Conservation (phyloP, 2,329 filamentous ascomycete genomes). For the Diaporthe citri region DNA sequence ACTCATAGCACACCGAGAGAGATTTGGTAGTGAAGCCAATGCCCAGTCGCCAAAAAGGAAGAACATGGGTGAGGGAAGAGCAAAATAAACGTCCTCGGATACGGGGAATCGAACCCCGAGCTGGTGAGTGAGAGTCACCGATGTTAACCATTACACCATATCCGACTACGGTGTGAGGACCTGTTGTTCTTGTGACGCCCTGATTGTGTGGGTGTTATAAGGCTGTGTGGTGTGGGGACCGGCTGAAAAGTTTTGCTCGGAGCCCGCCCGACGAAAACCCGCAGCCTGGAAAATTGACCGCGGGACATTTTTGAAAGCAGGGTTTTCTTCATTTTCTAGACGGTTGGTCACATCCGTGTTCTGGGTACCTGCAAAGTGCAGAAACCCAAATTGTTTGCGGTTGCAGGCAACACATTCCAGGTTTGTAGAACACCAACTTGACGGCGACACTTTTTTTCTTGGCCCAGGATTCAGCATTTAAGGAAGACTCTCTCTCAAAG, state of each 20-base stretch:
- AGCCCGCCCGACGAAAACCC: constrained; percentile 11
- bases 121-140: constrained; percentile 32
- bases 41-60: background rate
- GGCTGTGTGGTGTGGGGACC: constrained; percentile 12
- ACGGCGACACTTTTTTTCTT: no score
- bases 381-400: no score
- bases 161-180: constrained; percentile 32
- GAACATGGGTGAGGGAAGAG: no score
- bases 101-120: constrained; percentile 32
- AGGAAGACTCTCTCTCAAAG: background rate
- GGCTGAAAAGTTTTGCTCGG: constrained; percentile 18
- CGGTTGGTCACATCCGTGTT: no score
- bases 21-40: background rate
- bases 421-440: background rate
- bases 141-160: constrained; percentile 33
- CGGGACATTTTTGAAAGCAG: background rate
- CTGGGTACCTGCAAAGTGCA: background rate
- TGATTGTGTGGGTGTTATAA: background rate
- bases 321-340: background rate
- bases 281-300: background rate
- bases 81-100: constrained; percentile 12
- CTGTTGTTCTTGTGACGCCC: background rate
- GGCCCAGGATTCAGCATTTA: background rate
- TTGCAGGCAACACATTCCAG: background rate
- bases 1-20: background rate